A percentile compares a stretch with the other conserved stretches of the same genome.
These are phyloP conservation scores for Hyaloperonospora arabidopsidis DNA, from an alignment of 352 stramenopile genomes.

Conservation along the genomic window DNA sequence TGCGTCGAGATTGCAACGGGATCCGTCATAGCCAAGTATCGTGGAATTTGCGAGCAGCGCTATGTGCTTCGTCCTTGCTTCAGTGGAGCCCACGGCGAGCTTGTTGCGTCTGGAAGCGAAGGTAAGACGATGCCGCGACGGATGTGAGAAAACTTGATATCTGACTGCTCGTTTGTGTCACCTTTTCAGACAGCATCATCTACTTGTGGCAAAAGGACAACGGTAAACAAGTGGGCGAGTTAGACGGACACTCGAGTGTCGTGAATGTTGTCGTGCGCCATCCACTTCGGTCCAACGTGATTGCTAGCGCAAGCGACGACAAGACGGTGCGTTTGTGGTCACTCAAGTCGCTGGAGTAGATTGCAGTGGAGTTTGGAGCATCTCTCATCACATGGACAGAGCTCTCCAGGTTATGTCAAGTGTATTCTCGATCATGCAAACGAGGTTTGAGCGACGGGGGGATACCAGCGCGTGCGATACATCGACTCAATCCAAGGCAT, in stretches of 20 bases:
- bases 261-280: slow-evolving; percentile 64
- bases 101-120: slow-evolving; percentile 66
- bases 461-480: no score
- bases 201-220: slow-evolving; percentile 56
- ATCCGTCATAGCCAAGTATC: slow-evolving; percentile 39
- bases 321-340: slow-evolving; percentile 53
- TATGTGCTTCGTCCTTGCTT: slow-evolving; percentile 67
- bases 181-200: slow-evolving; percentile 42
- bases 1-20: slow-evolving; percentile 44
- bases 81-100: slow-evolving; percentile 34
- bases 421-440: no score
- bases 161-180: neutral
- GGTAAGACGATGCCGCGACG: slow-evolving; percentile 22
- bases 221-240: slow-evolving; percentile 29
- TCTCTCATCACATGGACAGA: no score
- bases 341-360: slow-evolving; percentile 23
- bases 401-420: no score
- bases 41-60: slow-evolving; percentile 50
- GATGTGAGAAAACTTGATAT: neutral
- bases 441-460: no score
- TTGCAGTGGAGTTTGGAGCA: no score
- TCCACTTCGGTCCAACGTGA: slow-evolving; percentile 37
- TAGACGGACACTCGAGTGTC: slow-evolving; percentile 54
- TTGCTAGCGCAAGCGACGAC: slow-evolving; percentile 70
- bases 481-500: no score